These are phyloP conservation scores for Aspergillus ustus DNA, from an alignment of 2,329 filamentous ascomycete genomes.

Conservation along the genomic window DNA sequence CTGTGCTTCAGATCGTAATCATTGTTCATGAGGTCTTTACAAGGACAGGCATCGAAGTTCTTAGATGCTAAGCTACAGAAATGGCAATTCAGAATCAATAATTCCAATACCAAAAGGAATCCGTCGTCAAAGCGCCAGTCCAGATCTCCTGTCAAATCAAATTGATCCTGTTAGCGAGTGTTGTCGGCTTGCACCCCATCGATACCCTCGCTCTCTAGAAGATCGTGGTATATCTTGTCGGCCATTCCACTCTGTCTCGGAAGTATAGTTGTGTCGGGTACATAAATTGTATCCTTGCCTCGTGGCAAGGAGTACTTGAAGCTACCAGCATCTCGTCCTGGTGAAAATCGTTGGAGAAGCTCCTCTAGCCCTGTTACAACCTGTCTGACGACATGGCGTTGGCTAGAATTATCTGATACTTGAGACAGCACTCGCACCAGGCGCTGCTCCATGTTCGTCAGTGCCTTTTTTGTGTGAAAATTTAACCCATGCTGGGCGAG, in stretches of 20 bases:
- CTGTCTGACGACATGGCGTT: neutral
- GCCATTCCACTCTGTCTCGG: neutral
- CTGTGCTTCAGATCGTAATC: neutral
- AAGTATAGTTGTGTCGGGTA: neutral
- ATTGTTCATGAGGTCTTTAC: neutral
- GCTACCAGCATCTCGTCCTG: neutral
- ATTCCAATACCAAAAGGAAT: conserved; percentile 6
- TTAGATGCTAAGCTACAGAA: neutral
- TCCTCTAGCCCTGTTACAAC: neutral
- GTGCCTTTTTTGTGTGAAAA: neutral
- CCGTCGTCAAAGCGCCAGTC: conserved; percentile 11
- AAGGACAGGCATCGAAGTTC: neutral
- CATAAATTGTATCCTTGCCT: neutral
- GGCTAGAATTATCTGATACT: neutral
- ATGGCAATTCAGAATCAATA: conserved; percentile 2
- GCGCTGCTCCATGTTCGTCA: neutral
- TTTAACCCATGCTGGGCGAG: neutral
- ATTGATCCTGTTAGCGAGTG: neutral
- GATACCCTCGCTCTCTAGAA: neutral
- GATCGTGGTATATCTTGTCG: neutral
- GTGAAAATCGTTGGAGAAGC: neutral
- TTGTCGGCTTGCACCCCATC: neutral
- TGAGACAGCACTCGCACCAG: neutral
- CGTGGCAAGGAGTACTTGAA: neutral
- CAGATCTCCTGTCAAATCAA: conserved; percentile 9